Percentiles rank a stretch among this genome's conserved stretches.
Conservation (phyloP, 345 rosid genomes). For the Hevea brasiliensis region DNA sequence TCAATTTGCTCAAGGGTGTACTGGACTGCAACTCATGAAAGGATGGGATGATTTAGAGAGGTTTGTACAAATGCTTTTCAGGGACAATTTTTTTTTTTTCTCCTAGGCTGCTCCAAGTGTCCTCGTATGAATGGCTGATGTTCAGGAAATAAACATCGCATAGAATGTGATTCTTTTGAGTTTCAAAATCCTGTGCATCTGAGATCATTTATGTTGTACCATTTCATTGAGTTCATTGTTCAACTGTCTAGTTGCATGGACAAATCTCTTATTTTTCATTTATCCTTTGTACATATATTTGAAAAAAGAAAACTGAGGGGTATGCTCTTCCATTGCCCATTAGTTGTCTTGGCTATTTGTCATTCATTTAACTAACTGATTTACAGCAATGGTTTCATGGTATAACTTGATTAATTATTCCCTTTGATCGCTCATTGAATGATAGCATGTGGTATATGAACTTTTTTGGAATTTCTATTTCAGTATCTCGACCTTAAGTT, state of each 20-base stretch:
- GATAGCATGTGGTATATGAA: too few species aligned
- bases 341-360: slow-evolving; percentile 4
- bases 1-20: slow-evolving; percentile 76
- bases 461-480: too few species aligned
- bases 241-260: slow-evolving; percentile 9
- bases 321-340: slow-evolving; percentile 3
- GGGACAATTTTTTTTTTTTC: slow-evolving; percentile 10
- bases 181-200: slow-evolving; percentile 25
- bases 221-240: slow-evolving; percentile 27
- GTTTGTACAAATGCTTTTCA: slow-evolving; percentile 12
- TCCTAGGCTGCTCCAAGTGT: slow-evolving; percentile 10
- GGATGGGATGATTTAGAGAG: neutral
- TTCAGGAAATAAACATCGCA: slow-evolving; percentile 8
- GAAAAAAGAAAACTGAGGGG: neutral
- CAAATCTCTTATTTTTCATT: slow-evolving; percentile 3
- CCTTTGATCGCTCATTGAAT: too few species aligned
- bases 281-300: slow-evolving; percentile 31
- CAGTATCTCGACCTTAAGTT: too few species aligned
- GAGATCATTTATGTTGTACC: slow-evolving; percentile 35
- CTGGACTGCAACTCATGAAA: slow-evolving; percentile 64
- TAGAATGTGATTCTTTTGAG: slow-evolving; percentile 33
- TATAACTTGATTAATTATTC: too few species aligned
- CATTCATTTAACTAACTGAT: slow-evolving; percentile 17
- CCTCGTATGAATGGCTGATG: slow-evolving; percentile 13
- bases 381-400: neutral